Evolutionary conservation across 371 early-diverging fungal genomes (phyloP).

Genomic region (Mucor irregularis): DNA sequence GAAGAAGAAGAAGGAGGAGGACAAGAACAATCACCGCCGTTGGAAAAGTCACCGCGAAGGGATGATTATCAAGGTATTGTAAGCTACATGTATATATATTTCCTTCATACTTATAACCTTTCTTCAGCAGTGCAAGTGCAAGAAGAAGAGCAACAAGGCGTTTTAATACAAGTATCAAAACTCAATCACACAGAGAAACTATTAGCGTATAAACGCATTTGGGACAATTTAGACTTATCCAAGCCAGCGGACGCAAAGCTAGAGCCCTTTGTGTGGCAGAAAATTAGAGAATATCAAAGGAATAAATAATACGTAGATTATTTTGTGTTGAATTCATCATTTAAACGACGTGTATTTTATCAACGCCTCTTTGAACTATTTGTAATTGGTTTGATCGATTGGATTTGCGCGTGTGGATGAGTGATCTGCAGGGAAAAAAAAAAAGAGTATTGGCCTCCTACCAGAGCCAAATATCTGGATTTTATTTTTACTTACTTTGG

Average conservation of each 20-base stretch:
- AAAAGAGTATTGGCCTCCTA: too few species aligned
- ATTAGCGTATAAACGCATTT: conserved; percentile 19
- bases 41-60: background rate
- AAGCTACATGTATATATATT: background rate
- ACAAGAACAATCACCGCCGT: background rate
- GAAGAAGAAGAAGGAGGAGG: background rate
- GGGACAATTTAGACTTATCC: conserved; percentile 13
- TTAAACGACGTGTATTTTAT: too few species aligned
- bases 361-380: too few species aligned
- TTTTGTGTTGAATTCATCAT: too few species aligned
- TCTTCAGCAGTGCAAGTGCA: too few species aligned
- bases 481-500: too few species aligned
- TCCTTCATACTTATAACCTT: background rate
- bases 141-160: background rate
- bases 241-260: conserved; percentile 13
- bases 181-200: background rate
- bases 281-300: conserved; percentile 12
- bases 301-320: too few species aligned
- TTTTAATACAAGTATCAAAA: background rate
- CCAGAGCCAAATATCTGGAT: too few species aligned
- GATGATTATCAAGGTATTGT: background rate
- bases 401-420: too few species aligned
- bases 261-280: conserved; percentile 22
- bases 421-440: too few species aligned
- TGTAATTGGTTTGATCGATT: too few species aligned